Base-by-base conservation (phyloP, 257 asterid genomes). In the Solanum chilense region DNA sequence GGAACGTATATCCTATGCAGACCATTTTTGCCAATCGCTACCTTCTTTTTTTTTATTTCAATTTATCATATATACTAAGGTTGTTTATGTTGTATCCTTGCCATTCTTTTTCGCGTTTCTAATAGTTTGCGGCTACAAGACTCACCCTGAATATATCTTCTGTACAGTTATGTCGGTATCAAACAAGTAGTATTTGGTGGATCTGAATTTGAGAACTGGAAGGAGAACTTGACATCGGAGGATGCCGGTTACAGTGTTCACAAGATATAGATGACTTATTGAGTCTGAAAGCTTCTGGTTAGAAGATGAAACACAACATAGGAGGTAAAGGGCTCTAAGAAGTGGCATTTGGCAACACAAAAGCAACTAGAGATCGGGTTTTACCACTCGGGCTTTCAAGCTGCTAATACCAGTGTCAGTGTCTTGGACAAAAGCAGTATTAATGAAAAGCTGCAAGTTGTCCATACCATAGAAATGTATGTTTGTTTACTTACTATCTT, bases 151-250 rank as follows among this genome's bases (percentile, higher is more conserved):
- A 29, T 35, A 64, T 71, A 47, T 52, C 88, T 71, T 88, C n/a
- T 77, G 35, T 80, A 6, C 94, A 97, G 98, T 90, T 94, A 90
- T 89, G 87, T 94, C 7, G 99, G 99, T 49, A 94, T 97, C 85
- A 97, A 97, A 93, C 98, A 94, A 91, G 93, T 97, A 91, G 91
- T 90, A 88, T 97, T 97, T 84, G 99, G 98, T 18, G 98, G 98
- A 83, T 90, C 98, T 64, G 96, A 94, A 86, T 92, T 88, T n/a
- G 97, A 91, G 91, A 93, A 85, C 75, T 97, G 99, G 99, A 92
- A 85, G 82, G 99, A 94, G 82, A 88, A 91, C 92, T 90, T 95
- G 91, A 95, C 92, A 88, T 88, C 98, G 20, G 99, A 97, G 89
- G 97, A 92, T 86, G 92, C 87, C 23, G 98, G 98, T 71, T 97